Base-by-base conservation (phyloP, 75 land plant genomes). In the Isoetes taiwanensis region DNA sequence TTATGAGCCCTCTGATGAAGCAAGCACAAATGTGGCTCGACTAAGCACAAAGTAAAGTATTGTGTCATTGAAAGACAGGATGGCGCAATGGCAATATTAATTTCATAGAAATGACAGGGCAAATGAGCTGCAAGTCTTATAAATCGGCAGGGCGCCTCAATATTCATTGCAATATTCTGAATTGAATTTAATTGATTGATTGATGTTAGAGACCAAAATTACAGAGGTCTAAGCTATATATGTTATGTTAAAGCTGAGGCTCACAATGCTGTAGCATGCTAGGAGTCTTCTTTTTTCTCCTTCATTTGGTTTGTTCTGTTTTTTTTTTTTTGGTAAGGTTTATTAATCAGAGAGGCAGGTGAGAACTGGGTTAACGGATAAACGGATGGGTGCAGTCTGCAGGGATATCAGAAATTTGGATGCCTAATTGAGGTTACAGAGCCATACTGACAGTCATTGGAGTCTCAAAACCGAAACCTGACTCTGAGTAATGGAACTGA, bases 301-400 rank as follows among this genome's bases (percentile, higher is more conserved):
- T n/a, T n/a, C n/a, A n/a, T n/a, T n/a, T n/a, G n/a, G n/a, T n/a
- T n/a, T n/a, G n/a, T n/a, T n/a, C n/a, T n/a, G n/a, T n/a, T n/a
- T n/a, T n/a, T n/a, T n/a, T n/a, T n/a, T n/a, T n/a, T n/a, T n/a
- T n/a, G n/a, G n/a, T n/a, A n/a, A n/a, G n/a, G n/a, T n/a, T n/a
- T n/a, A n/a, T n/a, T n/a, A n/a, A n/a, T n/a, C n/a, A n/a, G n/a
- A n/a, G n/a, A n/a, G n/a, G n/a, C n/a, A n/a, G n/a, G 54, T 64
- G 88, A 84, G n/a, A 84, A 84, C 43, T 81, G 88, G 88, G 72
- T 74, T 31, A 80, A 83, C 46, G 89, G 77, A 27, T 83, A 78
- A 24, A 73, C 66, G 5, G 58, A 61, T 39, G 74, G 63, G 48
- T 80, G 67, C 11, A 52, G 76, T 11, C 61, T 63, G 58, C 19